phyloP scores from a whole-genome alignment of 1,284 basidiomycete genomes.

The Ustilago sp. region DNA sequence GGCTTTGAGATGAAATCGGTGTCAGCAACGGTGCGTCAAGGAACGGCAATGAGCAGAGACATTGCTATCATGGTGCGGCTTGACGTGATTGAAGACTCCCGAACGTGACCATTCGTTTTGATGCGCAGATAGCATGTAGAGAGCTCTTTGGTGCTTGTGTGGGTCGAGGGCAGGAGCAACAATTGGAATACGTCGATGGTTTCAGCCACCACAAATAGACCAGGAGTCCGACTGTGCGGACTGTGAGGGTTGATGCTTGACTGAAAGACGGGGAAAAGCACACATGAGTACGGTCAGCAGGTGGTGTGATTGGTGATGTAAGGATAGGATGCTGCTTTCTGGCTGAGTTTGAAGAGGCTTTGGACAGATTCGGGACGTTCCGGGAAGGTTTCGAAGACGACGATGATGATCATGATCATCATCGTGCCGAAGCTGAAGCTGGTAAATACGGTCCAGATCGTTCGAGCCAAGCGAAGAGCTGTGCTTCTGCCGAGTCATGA shows the following conservation, averaged over 20 bases:
- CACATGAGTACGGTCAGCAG: not conserved
- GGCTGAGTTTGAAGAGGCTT: not conserved
- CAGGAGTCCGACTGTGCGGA: not conserved
- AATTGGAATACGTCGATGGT: not conserved
- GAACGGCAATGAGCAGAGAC: not conserved
- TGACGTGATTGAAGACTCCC: not conserved
- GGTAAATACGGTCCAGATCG: not conserved
- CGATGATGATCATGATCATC: not conserved
- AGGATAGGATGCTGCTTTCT: not conserved
- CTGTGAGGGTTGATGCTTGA: not conserved
- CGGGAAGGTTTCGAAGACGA: not conserved
- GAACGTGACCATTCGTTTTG: not conserved
- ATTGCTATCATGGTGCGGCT: no score
- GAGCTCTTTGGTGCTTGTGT: not conserved
- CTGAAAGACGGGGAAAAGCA: not conserved
- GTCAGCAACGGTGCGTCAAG: not conserved
- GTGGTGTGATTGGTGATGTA: not conserved
- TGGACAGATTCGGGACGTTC: not conserved
- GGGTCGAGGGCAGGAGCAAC: not conserved
- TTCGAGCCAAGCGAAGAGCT: not conserved
- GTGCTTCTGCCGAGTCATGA: slow-evolving; percentile 7
- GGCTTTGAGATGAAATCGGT: not conserved
- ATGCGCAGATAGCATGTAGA: not conserved
- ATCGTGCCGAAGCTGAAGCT: not conserved
- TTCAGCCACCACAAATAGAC: not conserved